These are phyloP conservation scores for Gynostemma pentaphyllum DNA, from an alignment of 306 rosid species.

Conservation along the genomic window DNA sequence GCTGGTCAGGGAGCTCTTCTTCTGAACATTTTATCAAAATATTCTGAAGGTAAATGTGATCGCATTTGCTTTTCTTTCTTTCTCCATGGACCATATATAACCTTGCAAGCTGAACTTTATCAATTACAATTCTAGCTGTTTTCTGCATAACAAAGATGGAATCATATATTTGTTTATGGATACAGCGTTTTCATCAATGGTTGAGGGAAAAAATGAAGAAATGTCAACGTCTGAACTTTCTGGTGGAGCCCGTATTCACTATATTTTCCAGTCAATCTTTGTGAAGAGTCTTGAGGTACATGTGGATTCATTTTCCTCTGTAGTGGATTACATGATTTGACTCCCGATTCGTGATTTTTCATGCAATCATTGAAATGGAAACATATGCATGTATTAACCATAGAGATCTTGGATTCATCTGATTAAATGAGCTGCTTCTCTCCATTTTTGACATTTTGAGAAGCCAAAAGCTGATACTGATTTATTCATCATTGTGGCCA, in stretches of 20 bases:
- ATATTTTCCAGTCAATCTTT: slow-evolving; percentile 83
- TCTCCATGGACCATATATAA: slow-evolving; percentile 9
- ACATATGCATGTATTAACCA: not conserved
- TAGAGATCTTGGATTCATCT: not conserved
- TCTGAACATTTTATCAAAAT: slow-evolving; percentile 88
- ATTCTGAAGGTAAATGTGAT: slow-evolving; percentile 59
- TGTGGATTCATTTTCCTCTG: slow-evolving; percentile 5
- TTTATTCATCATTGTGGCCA: not conserved
- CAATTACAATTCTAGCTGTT: not conserved
- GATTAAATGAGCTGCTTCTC: slow-evolving; percentile 3
- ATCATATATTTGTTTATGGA: slow-evolving; percentile 13
- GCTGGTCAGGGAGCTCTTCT: slow-evolving; percentile 99
- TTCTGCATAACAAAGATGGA: not conserved
- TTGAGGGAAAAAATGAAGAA: slow-evolving; percentile 96
- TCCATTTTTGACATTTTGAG: not conserved
- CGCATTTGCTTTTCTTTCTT: slow-evolving; percentile 4
- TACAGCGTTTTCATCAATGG: slow-evolving; percentile 90
- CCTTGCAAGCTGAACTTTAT: not conserved
- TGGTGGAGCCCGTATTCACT: slow-evolving; percentile 94
- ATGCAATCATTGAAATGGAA: not conserved
- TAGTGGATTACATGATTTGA: not conserved
- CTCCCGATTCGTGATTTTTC: not conserved
- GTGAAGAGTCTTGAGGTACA: slow-evolving; percentile 92
- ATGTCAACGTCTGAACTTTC: slow-evolving; percentile 90
- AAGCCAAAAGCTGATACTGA: not conserved